Evolutionary conservation across 148 eudicot genomes (phyloP).

Genomic region (Drosera capensis): DNA sequence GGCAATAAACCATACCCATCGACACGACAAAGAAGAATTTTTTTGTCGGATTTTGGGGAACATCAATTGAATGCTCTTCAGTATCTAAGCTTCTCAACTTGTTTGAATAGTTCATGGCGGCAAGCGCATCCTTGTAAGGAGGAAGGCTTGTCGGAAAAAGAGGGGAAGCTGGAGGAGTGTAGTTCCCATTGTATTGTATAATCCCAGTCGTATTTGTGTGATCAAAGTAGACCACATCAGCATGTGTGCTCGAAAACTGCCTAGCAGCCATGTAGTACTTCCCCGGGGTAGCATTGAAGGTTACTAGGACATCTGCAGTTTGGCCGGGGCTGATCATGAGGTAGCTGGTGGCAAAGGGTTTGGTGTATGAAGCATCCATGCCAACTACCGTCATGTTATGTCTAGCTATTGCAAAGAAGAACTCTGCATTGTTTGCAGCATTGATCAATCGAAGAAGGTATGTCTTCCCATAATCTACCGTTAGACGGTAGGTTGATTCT

Average conservation of each 20-base stretch:
- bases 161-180: background rate
- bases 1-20: background rate
- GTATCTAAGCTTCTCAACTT: slow-evolving; percentile 4
- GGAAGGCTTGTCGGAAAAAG: slow-evolving; percentile 3
- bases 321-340: slow-evolving; percentile 4
- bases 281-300: slow-evolving; percentile 12
- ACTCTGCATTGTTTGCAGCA: slow-evolving; percentile 1
- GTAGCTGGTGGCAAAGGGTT: slow-evolving; percentile 5
- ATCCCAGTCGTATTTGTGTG: slow-evolving; percentile 4
- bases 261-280: slow-evolving; percentile 54
- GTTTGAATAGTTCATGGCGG: background rate
- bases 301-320: slow-evolving; percentile 4
- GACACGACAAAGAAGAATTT: slow-evolving; percentile 3
- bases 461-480: slow-evolving; percentile 2
- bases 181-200: slow-evolving; percentile 8
- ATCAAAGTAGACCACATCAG: background rate
- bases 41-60: background rate
- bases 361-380: slow-evolving; percentile 6
- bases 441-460: slow-evolving; percentile 4
- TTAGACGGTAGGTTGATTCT: slow-evolving; percentile 1
- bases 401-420: slow-evolving; percentile 3
- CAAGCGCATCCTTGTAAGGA: background rate
- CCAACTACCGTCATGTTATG: slow-evolving; percentile 6
- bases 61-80: slow-evolving; percentile 4
- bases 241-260: background rate